A percentile compares a stretch with the other conserved stretches of the same genome.
Conservation (phyloP, 208 protist genomes). For the Trypanosoma vivax region DNA sequence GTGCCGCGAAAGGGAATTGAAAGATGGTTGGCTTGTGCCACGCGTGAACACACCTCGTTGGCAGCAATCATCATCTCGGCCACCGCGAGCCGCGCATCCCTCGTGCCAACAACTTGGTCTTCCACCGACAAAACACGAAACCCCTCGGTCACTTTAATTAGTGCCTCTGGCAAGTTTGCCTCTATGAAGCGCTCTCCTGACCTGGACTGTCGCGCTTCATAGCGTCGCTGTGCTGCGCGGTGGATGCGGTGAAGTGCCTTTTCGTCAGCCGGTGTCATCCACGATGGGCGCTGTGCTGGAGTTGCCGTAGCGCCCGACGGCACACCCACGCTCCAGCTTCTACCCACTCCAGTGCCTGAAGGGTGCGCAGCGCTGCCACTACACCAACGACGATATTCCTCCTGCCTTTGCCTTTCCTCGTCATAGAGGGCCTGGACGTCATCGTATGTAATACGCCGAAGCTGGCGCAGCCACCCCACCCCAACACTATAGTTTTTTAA, state of each 20-base stretch:
- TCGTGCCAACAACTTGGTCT: conserved; percentile 74
- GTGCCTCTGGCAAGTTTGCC: conserved; percentile 64
- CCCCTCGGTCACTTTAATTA: conserved; percentile 49
- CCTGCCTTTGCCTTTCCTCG: not conserved
- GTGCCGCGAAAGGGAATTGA: conserved; percentile 79
- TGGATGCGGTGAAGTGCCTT: conserved; percentile 48
- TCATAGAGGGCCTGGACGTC: conserved; percentile 65
- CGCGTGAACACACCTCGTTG: conserved; percentile 86
- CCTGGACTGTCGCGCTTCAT: conserved; percentile 36
- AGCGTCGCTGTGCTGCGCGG: conserved; percentile 32
- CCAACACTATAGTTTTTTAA: conserved; percentile 65
- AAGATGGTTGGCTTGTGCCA: conserved; percentile 68
- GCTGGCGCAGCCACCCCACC: conserved; percentile 64
- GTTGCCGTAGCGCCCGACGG: not conserved
- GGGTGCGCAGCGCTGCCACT: not conserved
- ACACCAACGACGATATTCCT: not conserved
- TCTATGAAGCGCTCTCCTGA: conserved; percentile 27
- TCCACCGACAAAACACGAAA: conserved; percentile 53
- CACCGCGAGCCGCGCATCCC: conserved; percentile 73
- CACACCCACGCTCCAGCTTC: conserved; percentile 1
- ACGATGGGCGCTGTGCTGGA: conserved; percentile 21
- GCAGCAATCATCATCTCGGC: conserved; percentile 90
- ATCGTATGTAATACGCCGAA: conserved; percentile 86
- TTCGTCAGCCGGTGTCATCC: conserved; percentile 46
- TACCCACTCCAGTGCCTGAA: not conserved